Evolutionary conservation across 805 yeast genomes (phyloP).

Genomic region (Saccharomycopsis babjevae): DNA sequence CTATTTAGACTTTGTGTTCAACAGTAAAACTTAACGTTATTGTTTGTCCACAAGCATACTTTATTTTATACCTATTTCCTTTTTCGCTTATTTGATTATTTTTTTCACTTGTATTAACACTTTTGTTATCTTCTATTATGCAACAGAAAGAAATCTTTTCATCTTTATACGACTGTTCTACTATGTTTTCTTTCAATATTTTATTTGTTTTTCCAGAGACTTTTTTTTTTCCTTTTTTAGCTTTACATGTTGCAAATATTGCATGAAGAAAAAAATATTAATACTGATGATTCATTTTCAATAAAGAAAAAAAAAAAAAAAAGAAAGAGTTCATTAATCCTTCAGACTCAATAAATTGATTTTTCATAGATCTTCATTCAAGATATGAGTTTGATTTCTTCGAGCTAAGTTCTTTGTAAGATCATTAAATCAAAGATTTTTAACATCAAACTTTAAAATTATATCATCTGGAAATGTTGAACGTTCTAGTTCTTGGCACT

Average conservation of each 20-base stretch:
- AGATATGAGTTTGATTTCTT: not conserved
- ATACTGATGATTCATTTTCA: not conserved
- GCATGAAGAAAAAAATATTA: not conserved
- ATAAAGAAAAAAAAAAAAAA: not conserved
- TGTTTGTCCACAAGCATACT: too few species aligned
- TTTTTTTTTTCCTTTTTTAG: not conserved
- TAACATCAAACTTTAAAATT: not conserved
- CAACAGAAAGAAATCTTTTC: too few species aligned
- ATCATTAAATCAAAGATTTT: too few species aligned
- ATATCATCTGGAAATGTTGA: not conserved
- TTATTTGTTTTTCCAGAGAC: not conserved
- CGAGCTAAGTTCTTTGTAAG: not conserved
- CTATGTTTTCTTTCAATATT: too few species aligned
- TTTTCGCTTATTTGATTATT: too few species aligned
- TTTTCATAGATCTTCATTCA: not conserved
- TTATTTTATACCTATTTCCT: too few species aligned
- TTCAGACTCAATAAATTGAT: not conserved
- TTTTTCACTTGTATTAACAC: too few species aligned
- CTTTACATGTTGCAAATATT: not conserved
- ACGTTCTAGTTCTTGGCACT: slow-evolving; percentile 46
- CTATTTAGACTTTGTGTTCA: too few species aligned
- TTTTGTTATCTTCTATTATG: too few species aligned
- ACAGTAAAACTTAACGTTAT: too few species aligned
- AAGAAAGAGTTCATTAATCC: not conserved
- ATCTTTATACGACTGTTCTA: too few species aligned